phyloP scores from a whole-genome alignment of 208 protist genomes.

The Trypanosoma mega region DNA sequence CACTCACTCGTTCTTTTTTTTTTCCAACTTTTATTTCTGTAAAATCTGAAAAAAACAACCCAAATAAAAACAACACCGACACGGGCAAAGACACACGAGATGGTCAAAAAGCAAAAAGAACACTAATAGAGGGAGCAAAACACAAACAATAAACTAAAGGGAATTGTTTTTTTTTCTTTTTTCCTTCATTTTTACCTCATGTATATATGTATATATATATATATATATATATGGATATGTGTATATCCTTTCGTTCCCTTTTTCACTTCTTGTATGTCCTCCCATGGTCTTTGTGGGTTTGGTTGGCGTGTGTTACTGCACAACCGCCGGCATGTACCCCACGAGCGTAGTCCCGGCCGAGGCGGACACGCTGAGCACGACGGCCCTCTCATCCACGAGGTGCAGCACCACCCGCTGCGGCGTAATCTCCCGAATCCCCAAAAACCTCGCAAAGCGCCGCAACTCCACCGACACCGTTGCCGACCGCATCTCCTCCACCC shows the following conservation, averaged over 20 bases:
- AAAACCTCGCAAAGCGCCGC: slow-evolving; percentile 68
- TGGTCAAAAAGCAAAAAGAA: no score
- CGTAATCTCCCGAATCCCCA: slow-evolving; percentile 60
- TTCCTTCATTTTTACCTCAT: background rate
- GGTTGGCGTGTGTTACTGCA: background rate
- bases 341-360: slow-evolving; percentile 50
- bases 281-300: background rate
- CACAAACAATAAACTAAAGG: no score
- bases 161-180: no score
- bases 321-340: slow-evolving; percentile 73
- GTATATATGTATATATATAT: background rate
- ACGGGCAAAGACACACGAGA: no score
- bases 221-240: background rate
- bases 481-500: background rate
- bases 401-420: slow-evolving; percentile 48
- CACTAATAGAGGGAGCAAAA: no score
- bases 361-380: slow-evolving; percentile 65
- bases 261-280: no score
- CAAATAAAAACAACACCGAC: background rate
- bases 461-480: slow-evolving; percentile 64
- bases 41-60: background rate
- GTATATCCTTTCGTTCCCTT: background rate
- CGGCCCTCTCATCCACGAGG: slow-evolving; percentile 45
- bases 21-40: background rate
- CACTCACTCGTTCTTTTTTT: background rate